Conservation (phyloP, 192 early-diverging fungal species). For the Coemansia sp. region DNA sequence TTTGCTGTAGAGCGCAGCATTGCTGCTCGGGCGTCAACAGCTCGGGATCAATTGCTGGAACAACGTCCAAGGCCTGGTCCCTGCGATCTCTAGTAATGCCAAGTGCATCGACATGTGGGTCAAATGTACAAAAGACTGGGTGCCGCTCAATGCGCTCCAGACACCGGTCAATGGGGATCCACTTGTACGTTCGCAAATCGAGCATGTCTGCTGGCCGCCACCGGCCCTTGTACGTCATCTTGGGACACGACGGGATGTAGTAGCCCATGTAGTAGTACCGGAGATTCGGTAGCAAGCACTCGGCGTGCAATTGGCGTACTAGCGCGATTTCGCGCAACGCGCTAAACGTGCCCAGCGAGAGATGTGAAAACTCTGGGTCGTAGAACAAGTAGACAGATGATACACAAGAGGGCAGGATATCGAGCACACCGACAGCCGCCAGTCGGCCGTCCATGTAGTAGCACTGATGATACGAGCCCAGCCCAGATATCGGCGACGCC, state of each 20-base stretch:
- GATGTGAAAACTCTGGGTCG: constrained; percentile 77
- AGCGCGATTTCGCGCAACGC: constrained; percentile 84
- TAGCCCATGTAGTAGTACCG: constrained; percentile 95
- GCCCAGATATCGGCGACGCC: constrained; percentile 47
- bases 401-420: constrained; percentile 85
- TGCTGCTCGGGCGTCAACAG: background rate
- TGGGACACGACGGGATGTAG: constrained; percentile 88
- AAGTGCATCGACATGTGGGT: constrained; percentile 18
- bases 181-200: constrained; percentile 64
- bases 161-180: constrained; percentile 48
- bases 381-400: constrained; percentile 97
- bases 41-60: constrained; percentile 13
- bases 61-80: constrained; percentile 2
- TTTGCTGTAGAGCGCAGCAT: background rate
- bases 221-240: constrained; percentile 95
- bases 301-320: constrained; percentile 51
- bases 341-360: constrained; percentile 86
- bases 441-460: constrained; percentile 85
- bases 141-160: constrained; percentile 39
- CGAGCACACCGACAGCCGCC: constrained; percentile 91
- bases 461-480: constrained; percentile 89
- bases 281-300: constrained; percentile 48
- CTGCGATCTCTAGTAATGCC: constrained; percentile 15
- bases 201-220: constrained; percentile 84
- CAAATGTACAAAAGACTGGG: constrained; percentile 40